phyloP scores from a whole-genome alignment of 495 filamentous ascomycete genomes.

The Aspergillus kassunensis region DNA sequence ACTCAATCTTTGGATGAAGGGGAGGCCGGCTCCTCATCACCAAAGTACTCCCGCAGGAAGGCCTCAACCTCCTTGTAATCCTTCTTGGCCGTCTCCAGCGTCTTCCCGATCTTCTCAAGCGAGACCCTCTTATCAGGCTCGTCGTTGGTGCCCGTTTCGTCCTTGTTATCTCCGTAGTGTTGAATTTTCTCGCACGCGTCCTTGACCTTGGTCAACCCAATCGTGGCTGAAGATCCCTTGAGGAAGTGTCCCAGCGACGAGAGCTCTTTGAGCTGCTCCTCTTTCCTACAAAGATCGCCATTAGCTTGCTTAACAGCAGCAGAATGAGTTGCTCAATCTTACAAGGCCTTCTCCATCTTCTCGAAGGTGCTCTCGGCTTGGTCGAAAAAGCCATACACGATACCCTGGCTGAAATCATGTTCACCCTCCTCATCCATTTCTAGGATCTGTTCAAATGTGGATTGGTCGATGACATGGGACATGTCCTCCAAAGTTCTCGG shows the following conservation, averaged over 20 bases:
- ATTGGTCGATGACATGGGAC: slow-evolving; percentile 69
- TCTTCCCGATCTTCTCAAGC: slow-evolving; percentile 63
- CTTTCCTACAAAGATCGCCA: slow-evolving; percentile 43
- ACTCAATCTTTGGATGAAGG: slow-evolving; percentile 3
- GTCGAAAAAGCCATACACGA: slow-evolving; percentile 89
- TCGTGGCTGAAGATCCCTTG: slow-evolving; percentile 95
- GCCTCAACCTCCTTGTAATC: slow-evolving; percentile 75
- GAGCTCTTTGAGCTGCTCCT: slow-evolving; percentile 63
- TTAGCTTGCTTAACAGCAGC: background rate
- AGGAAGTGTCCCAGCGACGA: slow-evolving; percentile 90
- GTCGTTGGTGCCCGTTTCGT: slow-evolving; percentile 65
- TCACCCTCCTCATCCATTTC: slow-evolving; percentile 93
- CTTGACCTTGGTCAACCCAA: slow-evolving; percentile 87
- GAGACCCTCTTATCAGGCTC: slow-evolving; percentile 59
- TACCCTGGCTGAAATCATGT: slow-evolving; percentile 72
- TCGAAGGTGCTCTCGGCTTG: slow-evolving; percentile 83
- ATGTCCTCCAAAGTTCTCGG: slow-evolving; percentile 48
- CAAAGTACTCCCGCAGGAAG: slow-evolving; percentile 69
- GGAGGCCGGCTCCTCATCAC: slow-evolving; percentile 25
- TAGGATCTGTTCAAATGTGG: slow-evolving; percentile 89
- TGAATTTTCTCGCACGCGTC: slow-evolving; percentile 96
- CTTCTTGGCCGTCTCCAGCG: slow-evolving; percentile 63
- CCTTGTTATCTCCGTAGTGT: slow-evolving; percentile 77
- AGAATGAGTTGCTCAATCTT: slow-evolving; percentile 35
- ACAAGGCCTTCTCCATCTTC: slow-evolving; percentile 82